phyloP scores from a whole-genome alignment of 164 flowering plant species.

The Liquidambar formosana region DNA sequence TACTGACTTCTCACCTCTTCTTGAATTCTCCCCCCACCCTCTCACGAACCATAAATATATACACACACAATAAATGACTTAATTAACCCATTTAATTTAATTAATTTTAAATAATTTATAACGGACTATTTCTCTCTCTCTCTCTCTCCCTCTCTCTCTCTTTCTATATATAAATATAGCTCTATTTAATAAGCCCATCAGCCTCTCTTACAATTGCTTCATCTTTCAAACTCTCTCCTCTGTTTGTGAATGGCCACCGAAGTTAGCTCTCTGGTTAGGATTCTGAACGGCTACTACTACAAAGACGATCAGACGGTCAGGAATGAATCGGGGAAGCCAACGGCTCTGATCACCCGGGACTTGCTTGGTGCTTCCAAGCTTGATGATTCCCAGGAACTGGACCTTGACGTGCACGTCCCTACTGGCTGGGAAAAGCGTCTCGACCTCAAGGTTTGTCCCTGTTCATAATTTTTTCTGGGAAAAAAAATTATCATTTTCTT shows the following conservation, averaged over 20 bases:
- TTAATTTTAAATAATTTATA: slow-evolving; percentile 5
- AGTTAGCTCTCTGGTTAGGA: slow-evolving; percentile 45
- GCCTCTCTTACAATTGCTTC: slow-evolving; percentile 7
- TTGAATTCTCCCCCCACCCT: slow-evolving; percentile 22
- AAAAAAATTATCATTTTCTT: too few relatives aligned
- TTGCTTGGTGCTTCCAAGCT: slow-evolving; percentile 48
- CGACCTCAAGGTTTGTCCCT: slow-evolving; percentile 51
- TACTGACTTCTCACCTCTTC: slow-evolving; percentile 13
- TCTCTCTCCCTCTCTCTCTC: background rate
- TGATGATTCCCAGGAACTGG: slow-evolving; percentile 57
- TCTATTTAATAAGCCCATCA: slow-evolving; percentile 4
- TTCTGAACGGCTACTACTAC: slow-evolving; percentile 32
- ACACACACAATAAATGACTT: slow-evolving; percentile 17
- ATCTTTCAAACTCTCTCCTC: slow-evolving; percentile 3
- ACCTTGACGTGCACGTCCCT: slow-evolving; percentile 76
- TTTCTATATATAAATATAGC: slow-evolving; percentile 7
- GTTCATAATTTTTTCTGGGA: too few relatives aligned
- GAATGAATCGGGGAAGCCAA: slow-evolving; percentile 18
- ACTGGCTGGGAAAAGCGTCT: slow-evolving; percentile 64
- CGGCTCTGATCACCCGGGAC: slow-evolving; percentile 60
- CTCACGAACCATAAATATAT: slow-evolving; percentile 8
- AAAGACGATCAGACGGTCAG: slow-evolving; percentile 17
- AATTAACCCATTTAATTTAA: slow-evolving; percentile 13
- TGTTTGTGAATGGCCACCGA: slow-evolving; percentile 63
- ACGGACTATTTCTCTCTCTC: background rate